These are phyloP conservation scores for Hymenoscyphus fructigenus DNA, from an alignment of 2,329 filamentous ascomycete genomes.

Conservation along the genomic window DNA sequence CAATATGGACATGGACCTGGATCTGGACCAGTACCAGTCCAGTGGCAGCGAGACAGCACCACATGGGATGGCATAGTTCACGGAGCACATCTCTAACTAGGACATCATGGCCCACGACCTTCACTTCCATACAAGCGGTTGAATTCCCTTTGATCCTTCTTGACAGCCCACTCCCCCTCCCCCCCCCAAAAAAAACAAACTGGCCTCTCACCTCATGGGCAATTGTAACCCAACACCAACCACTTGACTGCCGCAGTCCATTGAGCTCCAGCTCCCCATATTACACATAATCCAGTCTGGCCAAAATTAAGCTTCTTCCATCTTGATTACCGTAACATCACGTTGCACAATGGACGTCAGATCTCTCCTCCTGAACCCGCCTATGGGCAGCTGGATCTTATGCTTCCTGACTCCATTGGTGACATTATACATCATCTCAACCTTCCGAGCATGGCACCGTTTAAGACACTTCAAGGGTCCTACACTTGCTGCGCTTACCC, in stretches of 20 bases:
- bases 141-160: no score
- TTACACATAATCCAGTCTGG: no score
- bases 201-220: neutral
- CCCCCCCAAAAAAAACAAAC: no score
- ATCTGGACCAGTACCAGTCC: no score
- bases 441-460: slow-evolving; percentile 1
- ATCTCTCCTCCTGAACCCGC: neutral
- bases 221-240: neutral
- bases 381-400: neutral
- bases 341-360: slow-evolving; percentile 1
- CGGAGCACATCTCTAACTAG: neutral
- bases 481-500: slow-evolving; percentile 17
- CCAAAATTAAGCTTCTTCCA: no score
- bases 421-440: neutral
- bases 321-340: neutral
- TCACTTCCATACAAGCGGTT: neutral
- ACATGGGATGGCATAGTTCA: neutral
- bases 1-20: no score
- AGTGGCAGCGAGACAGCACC: no score
- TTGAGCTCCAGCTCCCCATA: neutral
- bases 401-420: neutral
- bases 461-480: slow-evolving; percentile 23
- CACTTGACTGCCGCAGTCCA: neutral
- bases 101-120: neutral
- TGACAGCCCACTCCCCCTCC: no score